Conservation (phyloP, 228 moss, liverwort and hornwort species). For the Sphagnum magellanicum region DNA sequence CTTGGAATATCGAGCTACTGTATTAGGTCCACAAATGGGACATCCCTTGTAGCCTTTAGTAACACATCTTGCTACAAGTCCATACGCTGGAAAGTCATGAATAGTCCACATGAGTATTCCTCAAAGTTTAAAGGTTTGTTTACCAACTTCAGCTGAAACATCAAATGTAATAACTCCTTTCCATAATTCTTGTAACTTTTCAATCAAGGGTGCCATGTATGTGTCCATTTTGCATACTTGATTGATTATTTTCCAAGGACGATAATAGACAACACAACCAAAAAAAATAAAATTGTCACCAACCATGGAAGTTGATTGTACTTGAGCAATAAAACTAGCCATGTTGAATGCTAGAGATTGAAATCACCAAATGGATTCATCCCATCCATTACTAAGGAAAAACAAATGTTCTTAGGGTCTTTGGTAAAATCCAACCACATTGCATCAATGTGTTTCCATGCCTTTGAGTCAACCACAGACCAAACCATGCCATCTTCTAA, state of each 20-base stretch:
- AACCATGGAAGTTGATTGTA: no score
- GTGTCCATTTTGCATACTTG: constrained; percentile 3
- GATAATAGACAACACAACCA: no score
- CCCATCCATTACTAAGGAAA: no score
- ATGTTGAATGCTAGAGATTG: no score
- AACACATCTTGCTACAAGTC: constrained; percentile 3
- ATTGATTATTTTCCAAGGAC: no score
- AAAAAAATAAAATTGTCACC: no score
- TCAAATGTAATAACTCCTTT: constrained; percentile 9
- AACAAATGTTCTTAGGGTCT: no score
- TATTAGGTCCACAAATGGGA: constrained; percentile 9
- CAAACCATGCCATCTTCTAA: not conserved
- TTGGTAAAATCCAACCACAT: not conserved
- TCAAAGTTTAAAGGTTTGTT: constrained; percentile 1
- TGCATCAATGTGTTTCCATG: not conserved
- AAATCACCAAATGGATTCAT: no score
- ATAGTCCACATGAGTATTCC: constrained; percentile 14
- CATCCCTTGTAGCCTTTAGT: constrained; percentile 6
- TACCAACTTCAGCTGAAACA: not conserved
- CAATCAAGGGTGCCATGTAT: constrained; percentile 9
- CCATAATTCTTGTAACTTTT: constrained; percentile 14
- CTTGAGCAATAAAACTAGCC: no score
- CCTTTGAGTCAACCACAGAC: not conserved
- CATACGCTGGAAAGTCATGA: constrained; percentile 13
- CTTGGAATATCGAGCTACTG: no score